Conservation (phyloP, 179 eudicot species). For the Silene vulgaris region DNA sequence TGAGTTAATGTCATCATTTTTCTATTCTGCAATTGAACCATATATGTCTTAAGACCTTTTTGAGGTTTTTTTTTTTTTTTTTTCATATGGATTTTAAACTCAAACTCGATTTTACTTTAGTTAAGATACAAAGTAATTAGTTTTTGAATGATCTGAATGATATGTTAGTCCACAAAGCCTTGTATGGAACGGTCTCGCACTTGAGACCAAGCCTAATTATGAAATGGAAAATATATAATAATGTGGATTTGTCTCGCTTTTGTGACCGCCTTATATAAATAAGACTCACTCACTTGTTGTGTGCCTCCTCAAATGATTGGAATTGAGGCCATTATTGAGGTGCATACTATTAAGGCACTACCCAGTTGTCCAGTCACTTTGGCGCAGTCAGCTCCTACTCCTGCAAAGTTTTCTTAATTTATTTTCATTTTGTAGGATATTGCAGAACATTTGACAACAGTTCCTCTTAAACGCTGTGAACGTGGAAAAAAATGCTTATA, state of each 20-base stretch:
- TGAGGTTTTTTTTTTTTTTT: not conserved
- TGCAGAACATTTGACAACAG: constrained; percentile 91
- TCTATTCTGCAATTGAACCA: not conserved
- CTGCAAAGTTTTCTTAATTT: constrained; percentile 11
- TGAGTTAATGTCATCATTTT: not conserved
- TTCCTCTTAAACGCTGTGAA: constrained; percentile 80
- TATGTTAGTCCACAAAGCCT: not conserved
- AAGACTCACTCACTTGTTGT: no score
- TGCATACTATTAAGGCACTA: not conserved
- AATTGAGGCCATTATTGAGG: not conserved
- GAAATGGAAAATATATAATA: no score
- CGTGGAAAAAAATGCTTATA: constrained; percentile 92
- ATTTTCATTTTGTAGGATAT: constrained; percentile 57
- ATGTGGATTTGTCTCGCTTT: no score
- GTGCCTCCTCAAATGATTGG: not conserved
- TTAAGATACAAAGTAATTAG: not conserved
- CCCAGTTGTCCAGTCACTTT: not conserved
- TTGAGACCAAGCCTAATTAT: no score
- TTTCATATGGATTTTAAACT: not conserved
- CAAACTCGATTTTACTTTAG: not conserved
- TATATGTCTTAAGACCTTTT: not conserved
- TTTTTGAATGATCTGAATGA: not conserved
- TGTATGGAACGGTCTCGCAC: no score
- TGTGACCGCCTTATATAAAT: no score
- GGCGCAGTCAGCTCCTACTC: not conserved